These are phyloP conservation scores for Aspergillus cavernicola DNA, from an alignment of 495 filamentous ascomycete genomes.

Conservation along the genomic window DNA sequence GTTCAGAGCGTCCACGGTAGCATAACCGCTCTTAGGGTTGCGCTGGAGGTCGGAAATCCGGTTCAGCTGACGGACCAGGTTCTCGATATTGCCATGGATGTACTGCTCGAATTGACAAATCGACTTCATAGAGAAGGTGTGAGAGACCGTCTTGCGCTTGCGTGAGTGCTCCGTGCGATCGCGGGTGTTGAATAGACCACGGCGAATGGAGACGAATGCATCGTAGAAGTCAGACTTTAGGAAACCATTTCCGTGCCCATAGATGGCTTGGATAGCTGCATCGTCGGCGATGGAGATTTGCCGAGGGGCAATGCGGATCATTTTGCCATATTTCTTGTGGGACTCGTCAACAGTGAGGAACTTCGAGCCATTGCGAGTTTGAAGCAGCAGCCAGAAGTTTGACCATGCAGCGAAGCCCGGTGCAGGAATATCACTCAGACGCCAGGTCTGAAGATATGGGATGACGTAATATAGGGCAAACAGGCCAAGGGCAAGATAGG, in stretches of 20 bases:
- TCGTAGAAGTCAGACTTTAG: slow-evolving; percentile 83
- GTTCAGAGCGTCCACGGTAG: slow-evolving; percentile 70
- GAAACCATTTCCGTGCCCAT: slow-evolving; percentile 70
- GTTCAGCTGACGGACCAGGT: slow-evolving; percentile 73
- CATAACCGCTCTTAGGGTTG: slow-evolving; percentile 48
- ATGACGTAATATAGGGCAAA: slow-evolving; percentile 60
- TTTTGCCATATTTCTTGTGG: slow-evolving; percentile 65
- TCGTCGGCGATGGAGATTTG: slow-evolving; percentile 60
- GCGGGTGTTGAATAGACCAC: slow-evolving; percentile 88
- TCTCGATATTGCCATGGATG: slow-evolving; percentile 74
- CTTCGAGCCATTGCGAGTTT: slow-evolving; percentile 62
- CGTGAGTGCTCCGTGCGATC: slow-evolving; percentile 79
- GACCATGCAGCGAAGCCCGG: slow-evolving; percentile 66
- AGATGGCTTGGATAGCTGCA: slow-evolving; percentile 52
- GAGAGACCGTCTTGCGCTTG: slow-evolving; percentile 85
- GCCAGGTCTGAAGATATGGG: slow-evolving; percentile 64
- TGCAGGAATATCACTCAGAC: slow-evolving; percentile 61
- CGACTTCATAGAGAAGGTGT: slow-evolving; percentile 81
- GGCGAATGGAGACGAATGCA: slow-evolving; percentile 81
- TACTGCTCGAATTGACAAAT: slow-evolving; percentile 87
- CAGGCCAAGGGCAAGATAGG: slow-evolving; percentile 54
- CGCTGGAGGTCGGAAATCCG: slow-evolving; percentile 42
- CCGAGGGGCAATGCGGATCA: slow-evolving; percentile 57
- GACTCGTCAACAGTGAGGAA: slow-evolving; percentile 64
- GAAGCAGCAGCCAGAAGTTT: slow-evolving; percentile 74